phyloP scores from a whole-genome alignment of 129 eudicot genomes.

The Chrysanthemum seticuspe region DNA sequence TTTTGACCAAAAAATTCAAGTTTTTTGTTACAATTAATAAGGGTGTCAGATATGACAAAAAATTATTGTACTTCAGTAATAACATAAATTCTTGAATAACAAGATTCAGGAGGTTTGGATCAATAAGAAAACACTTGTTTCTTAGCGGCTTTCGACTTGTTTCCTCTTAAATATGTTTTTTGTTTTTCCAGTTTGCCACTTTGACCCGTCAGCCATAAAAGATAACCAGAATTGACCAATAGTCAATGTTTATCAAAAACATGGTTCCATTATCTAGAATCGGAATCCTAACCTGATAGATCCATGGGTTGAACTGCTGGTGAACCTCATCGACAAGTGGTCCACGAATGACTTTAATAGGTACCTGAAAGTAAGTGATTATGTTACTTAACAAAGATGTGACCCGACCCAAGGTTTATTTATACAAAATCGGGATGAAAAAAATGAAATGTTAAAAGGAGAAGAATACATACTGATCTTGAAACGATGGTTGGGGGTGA shows the following conservation, averaged over 20 bases:
- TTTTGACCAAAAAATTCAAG: background rate
- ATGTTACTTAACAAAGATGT: slow-evolving; percentile 5
- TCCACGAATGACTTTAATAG: slow-evolving; percentile 69
- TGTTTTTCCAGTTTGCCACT: background rate
- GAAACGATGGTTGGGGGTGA: slow-evolving; percentile 52
- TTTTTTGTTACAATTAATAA: background rate
- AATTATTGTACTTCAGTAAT: background rate
- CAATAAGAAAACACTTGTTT: background rate
- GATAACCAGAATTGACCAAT: background rate
- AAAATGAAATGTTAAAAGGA: background rate
- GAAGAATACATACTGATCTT: slow-evolving; percentile 53
- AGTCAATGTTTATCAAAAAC: background rate
- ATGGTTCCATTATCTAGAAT: background rate
- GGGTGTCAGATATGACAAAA: background rate
- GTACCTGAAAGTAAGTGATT: slow-evolving; percentile 50
- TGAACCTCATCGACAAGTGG: slow-evolving; percentile 88
- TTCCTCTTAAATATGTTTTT: background rate
- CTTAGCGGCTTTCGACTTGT: background rate
- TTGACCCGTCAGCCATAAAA: background rate
- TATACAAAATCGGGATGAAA: background rate
- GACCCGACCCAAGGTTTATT: background rate
- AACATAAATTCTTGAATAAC: background rate
- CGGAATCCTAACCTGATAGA: slow-evolving; percentile 59
- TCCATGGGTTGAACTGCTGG: slow-evolving; percentile 84
- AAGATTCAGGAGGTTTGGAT: background rate